Percentiles rank a stretch among this genome's conserved stretches.
Conservation (phyloP, 805 yeast genomes). For the Scheffersomyces ergatensis region DNA sequence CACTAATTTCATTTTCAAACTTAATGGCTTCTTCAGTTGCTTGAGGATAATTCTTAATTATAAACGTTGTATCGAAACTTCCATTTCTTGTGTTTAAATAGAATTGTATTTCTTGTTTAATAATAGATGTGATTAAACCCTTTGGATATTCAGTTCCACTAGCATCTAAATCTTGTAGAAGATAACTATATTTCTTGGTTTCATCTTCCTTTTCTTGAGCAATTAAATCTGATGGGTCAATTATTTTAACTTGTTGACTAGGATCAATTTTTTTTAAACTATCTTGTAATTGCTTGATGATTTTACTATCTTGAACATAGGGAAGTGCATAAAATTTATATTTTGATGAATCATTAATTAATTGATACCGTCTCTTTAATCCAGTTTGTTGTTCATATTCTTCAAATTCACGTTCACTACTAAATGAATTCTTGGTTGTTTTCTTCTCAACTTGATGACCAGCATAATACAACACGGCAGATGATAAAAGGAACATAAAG, state of each 20-base stretch:
- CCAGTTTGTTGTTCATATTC: constrained; percentile 50
- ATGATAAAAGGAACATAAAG: constrained; percentile 31
- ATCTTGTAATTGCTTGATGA: constrained; percentile 15
- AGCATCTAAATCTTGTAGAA: constrained; percentile 45
- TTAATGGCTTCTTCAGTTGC: constrained; percentile 64
- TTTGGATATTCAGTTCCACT: constrained; percentile 29
- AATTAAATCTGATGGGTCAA: constrained; percentile 53
- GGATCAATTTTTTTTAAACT: constrained; percentile 1
- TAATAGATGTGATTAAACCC: constrained; percentile 52
- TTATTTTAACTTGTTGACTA: constrained; percentile 28
- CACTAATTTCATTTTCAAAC: constrained; percentile 69
- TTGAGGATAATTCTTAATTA: constrained; percentile 59
- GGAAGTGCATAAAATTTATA: constrained; percentile 43
- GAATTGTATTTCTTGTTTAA: constrained; percentile 35
- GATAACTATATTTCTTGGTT: constrained; percentile 46
- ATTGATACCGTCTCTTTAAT: constrained; percentile 46
- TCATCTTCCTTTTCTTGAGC: constrained; percentile 43
- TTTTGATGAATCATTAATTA: constrained; percentile 39
- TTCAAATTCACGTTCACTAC: constrained; percentile 46
- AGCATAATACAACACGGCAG: constrained; percentile 28
- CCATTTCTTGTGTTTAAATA: constrained; percentile 35
- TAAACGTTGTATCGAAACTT: constrained; percentile 43
- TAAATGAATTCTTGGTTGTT: constrained; percentile 35
- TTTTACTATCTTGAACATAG: constrained; percentile 17
- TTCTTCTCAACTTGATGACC: constrained; percentile 28